These are phyloP conservation scores for Pyrus hybrid DNA, from an alignment of 331 rosid genomes.

Conservation along the genomic window DNA sequence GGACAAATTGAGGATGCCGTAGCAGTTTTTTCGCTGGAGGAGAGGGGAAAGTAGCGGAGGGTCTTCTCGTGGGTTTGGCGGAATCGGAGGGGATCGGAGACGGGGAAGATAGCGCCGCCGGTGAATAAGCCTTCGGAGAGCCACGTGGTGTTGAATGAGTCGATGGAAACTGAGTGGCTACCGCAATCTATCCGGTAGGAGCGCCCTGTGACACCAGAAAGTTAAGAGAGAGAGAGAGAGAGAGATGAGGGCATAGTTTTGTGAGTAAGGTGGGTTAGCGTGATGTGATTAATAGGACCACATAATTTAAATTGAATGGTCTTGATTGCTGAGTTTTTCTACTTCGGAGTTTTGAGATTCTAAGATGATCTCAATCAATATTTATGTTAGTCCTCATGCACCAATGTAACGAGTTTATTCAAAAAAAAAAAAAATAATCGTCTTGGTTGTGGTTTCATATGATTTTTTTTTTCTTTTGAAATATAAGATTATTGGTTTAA, in stretches of 20 bases:
- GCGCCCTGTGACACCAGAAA: too few species aligned
- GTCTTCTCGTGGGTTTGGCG: slow-evolving; percentile 62
- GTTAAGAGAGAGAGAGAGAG: too few species aligned
- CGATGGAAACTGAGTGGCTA: slow-evolving; percentile 43
- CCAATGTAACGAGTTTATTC: not conserved
- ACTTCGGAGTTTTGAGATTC: too few species aligned
- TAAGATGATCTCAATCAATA: too few species aligned
- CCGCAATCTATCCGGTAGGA: slow-evolving; percentile 71
- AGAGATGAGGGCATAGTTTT: too few species aligned
- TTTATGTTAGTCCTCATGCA: not conserved
- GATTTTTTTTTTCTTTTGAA: not conserved
- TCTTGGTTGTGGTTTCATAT: not conserved
- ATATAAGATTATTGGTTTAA: not conserved
- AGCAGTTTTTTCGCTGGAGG: slow-evolving; percentile 93
- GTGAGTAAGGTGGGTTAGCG: too few species aligned
- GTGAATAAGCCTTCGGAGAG: slow-evolving; percentile 76
- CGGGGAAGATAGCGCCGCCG: slow-evolving; percentile 55
- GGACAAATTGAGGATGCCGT: slow-evolving; percentile 44
- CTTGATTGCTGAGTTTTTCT: rapidly evolving
- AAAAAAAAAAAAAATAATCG: too few species aligned
- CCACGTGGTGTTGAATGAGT: slow-evolving; percentile 58
- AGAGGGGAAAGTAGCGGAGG: slow-evolving; percentile 70
- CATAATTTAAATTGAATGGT: too few species aligned
- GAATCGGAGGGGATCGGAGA: slow-evolving; percentile 81
- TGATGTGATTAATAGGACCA: too few species aligned